Conservation (phyloP, 306 rosid species). For the Lupinus albus region DNA sequence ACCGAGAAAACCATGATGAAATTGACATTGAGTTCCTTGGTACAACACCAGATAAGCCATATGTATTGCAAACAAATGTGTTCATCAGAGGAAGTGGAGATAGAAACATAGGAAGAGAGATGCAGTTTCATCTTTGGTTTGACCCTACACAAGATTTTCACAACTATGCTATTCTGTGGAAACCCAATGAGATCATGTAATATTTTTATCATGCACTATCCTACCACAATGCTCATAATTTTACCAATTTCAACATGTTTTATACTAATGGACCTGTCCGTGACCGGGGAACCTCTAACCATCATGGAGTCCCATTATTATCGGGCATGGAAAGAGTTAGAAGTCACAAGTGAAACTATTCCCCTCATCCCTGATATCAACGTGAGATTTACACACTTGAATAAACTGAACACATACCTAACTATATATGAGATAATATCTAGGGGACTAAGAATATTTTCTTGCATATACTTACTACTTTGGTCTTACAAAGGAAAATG, state of each 20-base stretch:
- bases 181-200: constrained; percentile 85
- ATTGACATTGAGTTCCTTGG: constrained; percentile 90
- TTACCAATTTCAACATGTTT: neutral
- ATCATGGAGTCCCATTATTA: too few species aligned
- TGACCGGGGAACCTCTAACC: too few species aligned
- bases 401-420: too few species aligned
- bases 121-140: constrained; percentile 86
- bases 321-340: too few species aligned
- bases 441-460: neutral
- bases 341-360: too few species aligned
- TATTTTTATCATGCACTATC: constrained; percentile 7
- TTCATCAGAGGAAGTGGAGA: constrained; percentile 90
- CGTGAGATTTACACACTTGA: too few species aligned
- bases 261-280: too few species aligned
- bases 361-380: too few species aligned
- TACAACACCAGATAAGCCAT: constrained; percentile 75
- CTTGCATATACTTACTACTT: neutral
- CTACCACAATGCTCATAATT: neutral
- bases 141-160: constrained; percentile 86
- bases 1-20: constrained; percentile 87
- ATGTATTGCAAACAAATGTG: constrained; percentile 87
- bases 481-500: constrained; percentile 26
- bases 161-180: constrained; percentile 78
- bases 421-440: neutral
- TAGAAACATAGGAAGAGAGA: constrained; percentile 76